phyloP scores from a whole-genome alignment of 2,329 filamentous ascomycete genomes.

The Domatiomyces catenatus region DNA sequence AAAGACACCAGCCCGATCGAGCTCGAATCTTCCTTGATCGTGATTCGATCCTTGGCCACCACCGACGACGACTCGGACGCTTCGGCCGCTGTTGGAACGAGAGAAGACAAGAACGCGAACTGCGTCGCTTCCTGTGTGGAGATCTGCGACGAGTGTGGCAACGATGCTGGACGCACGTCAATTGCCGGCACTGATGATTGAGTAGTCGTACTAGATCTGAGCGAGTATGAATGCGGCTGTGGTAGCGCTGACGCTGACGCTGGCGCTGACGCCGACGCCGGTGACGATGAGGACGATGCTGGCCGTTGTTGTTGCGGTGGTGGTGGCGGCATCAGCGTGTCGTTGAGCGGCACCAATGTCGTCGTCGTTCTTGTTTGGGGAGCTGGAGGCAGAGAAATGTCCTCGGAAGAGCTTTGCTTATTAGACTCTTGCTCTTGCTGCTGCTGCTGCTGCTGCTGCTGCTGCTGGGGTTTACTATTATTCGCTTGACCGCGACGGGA shows the following conservation, averaged over 20 bases:
- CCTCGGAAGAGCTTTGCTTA: neutral
- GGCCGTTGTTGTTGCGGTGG: neutral
- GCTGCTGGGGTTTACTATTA: neutral
- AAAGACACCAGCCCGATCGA: slow-evolving; percentile 5
- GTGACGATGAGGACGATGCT: neutral
- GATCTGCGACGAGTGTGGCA: slow-evolving; percentile 16
- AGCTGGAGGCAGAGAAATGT: neutral
- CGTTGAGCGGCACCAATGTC: slow-evolving; percentile 12
- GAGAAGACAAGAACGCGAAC: neutral
- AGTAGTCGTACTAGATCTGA: slow-evolving; percentile 2
- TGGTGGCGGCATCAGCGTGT: neutral
- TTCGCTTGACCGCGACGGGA: neutral
- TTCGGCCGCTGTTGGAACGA: neutral
- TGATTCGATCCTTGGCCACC: slow-evolving; percentile 4
- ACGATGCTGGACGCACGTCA: slow-evolving; percentile 10
- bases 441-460: neutral
- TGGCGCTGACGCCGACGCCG: too few relatives aligned
- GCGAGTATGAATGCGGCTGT: neutral
- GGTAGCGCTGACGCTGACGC: too few relatives aligned
- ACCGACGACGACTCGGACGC: neutral
- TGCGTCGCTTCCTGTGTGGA: slow-evolving; percentile 18
- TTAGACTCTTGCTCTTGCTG: neutral
- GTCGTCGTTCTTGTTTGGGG: slow-evolving; percentile 1
- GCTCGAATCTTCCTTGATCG: slow-evolving; percentile 16
- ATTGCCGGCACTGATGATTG: slow-evolving; percentile 5